phyloP scores from a whole-genome alignment of 441 rosid species.

The Corymbia calophylla region DNA sequence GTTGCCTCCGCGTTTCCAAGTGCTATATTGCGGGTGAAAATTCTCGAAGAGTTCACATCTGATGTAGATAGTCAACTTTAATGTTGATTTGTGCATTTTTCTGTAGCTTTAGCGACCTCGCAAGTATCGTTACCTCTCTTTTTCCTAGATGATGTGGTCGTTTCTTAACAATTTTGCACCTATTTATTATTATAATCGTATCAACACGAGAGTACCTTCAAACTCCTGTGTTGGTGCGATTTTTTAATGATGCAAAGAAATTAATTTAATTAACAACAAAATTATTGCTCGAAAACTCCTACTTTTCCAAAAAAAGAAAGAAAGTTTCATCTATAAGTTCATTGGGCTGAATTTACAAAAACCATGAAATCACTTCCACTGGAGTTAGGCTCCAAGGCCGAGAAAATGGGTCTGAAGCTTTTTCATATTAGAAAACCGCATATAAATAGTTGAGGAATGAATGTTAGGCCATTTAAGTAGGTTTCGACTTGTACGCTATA shows the following conservation, averaged over 20 bases:
- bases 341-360: neutral
- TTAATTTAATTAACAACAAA: neutral
- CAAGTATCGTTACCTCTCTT: neutral
- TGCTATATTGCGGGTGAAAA: neutral
- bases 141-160: neutral
- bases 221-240: neutral
- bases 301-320: neutral
- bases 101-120: neutral
- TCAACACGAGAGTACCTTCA: neutral
- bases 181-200: neutral
- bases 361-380: neutral
- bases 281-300: neutral
- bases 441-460: neutral
- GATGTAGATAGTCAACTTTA: neutral
- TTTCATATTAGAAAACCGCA: neutral
- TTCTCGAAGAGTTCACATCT: neutral
- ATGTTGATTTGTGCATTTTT: neutral
- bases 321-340: neutral
- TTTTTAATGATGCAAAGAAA: neutral
- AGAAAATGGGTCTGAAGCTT: neutral
- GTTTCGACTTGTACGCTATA: neutral
- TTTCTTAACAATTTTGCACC: neutral
- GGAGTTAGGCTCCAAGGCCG: too few relatives aligned
- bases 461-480: neutral
- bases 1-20: neutral